Evolutionary conservation across 352 stramenopile genomes (phyloP), one percentile per base, ranked within the genome.

Genomic region (Hyaloperonospora arabidopsidis): DNA sequence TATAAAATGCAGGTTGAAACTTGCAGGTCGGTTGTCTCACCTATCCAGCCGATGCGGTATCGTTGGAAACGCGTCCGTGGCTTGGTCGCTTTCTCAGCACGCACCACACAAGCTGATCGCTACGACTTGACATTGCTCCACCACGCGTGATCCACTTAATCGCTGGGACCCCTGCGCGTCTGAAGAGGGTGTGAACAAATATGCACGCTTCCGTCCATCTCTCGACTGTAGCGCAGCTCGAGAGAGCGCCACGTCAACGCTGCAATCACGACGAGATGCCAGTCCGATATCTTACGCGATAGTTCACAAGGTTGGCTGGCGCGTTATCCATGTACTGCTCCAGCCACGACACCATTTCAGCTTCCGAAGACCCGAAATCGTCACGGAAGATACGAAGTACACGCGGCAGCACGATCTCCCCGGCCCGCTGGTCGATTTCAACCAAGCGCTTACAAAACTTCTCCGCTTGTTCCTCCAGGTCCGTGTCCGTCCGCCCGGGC

Each of bases 281-380:
- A 18, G 67, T 61, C 28, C 76, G 55, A 59, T 90, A 93, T 43
- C 65, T 70, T 35, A 93, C 83, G 50, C 79, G 80, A 57, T 85
- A 93, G 64, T 84, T 84, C 41, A 89, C 68, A 21, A 91, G 58
- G 36, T 91, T 78, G 7, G 65, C 57, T 18, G 84, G 84, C 19
- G 72, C 72, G 50, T 85, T 64, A 43, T 84, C 72, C 63, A 94
- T 86, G 68, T 94, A 94, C 65, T 89, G 84, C 35, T 70, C 79
- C 47, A 94, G 50, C 84, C 84, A 94, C 63, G 72, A 83, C 10
- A 94, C 68, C 78, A 94, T 90, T 55, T 94, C 84, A 7, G 72
- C 64, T 58, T 94, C 84, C 1, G 81, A 89, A 39, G 84, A 65
- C 17, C 84, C 84, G 52, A 94, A 94, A 61, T 94, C 84, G 65